Percentiles rank a stretch among this genome's conserved stretches.
Evolutionary conservation across 306 rosid species (phyloP).

Genomic region (Rubus parviflorus): DNA sequence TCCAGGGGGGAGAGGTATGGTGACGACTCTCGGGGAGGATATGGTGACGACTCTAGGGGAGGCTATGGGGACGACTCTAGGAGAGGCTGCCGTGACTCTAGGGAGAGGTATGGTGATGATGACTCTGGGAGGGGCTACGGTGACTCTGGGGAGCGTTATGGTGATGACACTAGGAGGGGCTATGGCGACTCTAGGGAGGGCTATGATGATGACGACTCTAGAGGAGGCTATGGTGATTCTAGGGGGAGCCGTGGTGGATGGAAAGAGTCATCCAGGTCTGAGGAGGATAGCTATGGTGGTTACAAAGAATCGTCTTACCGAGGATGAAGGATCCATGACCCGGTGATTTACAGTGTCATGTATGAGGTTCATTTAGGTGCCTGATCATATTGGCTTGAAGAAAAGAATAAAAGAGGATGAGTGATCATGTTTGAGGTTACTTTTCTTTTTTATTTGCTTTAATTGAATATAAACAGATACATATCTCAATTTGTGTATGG

Average conservation of each 20-base stretch:
- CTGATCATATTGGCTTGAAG: neutral
- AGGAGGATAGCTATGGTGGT: slow-evolving; percentile 52
- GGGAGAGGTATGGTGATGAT: neutral
- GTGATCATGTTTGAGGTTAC: neutral
- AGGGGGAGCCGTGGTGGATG: neutral
- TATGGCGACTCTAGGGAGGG: slow-evolving; percentile 1
- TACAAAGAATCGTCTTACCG: slow-evolving; percentile 54
- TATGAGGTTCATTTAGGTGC: neutral
- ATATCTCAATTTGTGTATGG: neutral
- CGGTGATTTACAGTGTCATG: neutral
- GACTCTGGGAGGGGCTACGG: neutral
- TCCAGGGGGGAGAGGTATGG: neutral
- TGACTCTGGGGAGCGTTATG: neutral
- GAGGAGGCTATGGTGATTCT: slow-evolving; percentile 5
- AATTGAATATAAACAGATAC: neutral
- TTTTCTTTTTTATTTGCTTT: neutral
- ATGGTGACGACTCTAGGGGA: neutral
- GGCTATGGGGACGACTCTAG: neutral
- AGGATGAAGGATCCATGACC: neutral
- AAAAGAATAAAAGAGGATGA: slow-evolving; percentile 9
- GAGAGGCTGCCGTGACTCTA: neutral
- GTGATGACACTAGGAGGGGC: neutral
- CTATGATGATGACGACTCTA: neutral
- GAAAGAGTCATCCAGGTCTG: neutral
- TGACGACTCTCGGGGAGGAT: neutral